Percentiles rank a stretch among this genome's conserved stretches.
Conservation (phyloP, 345 rosid species). For the Aquilaria malaccensis region DNA sequence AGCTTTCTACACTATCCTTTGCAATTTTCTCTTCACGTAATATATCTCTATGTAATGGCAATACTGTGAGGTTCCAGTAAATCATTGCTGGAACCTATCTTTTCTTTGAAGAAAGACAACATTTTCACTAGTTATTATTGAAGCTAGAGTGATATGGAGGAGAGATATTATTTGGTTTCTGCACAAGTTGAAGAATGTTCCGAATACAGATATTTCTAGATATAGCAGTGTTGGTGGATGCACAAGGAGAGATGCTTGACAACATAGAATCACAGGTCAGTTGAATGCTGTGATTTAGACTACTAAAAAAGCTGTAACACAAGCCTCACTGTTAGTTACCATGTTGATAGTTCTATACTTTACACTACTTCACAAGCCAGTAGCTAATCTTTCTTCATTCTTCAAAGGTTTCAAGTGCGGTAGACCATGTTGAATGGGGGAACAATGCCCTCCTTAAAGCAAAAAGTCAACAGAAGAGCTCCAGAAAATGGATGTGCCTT, state of each 20-base stretch:
- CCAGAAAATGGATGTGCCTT: conserved; percentile 92
- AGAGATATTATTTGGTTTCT: conserved; percentile 7
- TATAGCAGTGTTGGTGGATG: conserved; percentile 93
- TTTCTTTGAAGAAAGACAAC: neutral
- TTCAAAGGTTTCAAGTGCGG: conserved; percentile 77
- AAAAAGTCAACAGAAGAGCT: conserved; percentile 58
- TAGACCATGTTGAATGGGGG: conserved; percentile 89
- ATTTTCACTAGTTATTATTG: neutral
- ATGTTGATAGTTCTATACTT: too few relatives aligned
- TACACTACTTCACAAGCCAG: conserved; percentile 42
- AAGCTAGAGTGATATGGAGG: neutral
- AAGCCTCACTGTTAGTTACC: too few relatives aligned
- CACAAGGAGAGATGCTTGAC: conserved; percentile 92
- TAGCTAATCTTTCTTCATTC: neutral
- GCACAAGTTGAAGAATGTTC: neutral
- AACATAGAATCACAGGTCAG: conserved; percentile 84
- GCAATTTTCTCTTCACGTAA: too few relatives aligned
- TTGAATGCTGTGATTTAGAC: neutral
- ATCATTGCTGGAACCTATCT: neutral
- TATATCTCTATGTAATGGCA: too few relatives aligned
- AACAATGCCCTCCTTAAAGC: conserved; percentile 68
- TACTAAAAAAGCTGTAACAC: too few relatives aligned
- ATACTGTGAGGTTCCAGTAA: neutral
- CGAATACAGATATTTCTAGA: conserved; percentile 74
- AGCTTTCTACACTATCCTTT: too few relatives aligned